phyloP scores from a whole-genome alignment of 1,139 yeast genomes.

The Hyphopichia khmerensis region DNA sequence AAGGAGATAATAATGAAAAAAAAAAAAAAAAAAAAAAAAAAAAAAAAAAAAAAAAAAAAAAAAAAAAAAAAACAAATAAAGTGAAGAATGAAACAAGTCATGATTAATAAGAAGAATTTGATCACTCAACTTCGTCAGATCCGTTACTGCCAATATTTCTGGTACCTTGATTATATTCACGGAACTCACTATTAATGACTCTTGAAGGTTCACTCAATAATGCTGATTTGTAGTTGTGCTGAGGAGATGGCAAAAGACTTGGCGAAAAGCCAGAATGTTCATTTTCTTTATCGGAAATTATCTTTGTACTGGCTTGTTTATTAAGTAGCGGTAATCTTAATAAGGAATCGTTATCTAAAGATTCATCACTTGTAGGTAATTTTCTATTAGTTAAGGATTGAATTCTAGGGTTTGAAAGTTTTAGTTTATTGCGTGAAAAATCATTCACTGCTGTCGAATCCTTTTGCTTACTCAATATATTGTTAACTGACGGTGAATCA shows the following conservation, averaged over 20 bases:
- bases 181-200: slow-evolving; percentile 13
- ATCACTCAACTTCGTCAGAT: slow-evolving; percentile 25
- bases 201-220: slow-evolving; percentile 14
- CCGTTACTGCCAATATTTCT: slow-evolving; percentile 25
- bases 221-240: slow-evolving; percentile 5
- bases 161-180: slow-evolving; percentile 11
- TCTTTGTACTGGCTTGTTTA: slow-evolving; percentile 32
- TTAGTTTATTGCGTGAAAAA: background rate
- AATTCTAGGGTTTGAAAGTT: slow-evolving; percentile 5
- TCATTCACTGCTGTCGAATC: slow-evolving; percentile 1
- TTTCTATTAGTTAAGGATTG: slow-evolving; percentile 18
- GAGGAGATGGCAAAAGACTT: slow-evolving; percentile 3
- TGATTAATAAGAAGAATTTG: background rate
- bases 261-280: background rate
- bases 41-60: background rate
- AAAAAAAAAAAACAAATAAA: background rate
- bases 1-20: background rate
- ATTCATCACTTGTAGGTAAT: slow-evolving; percentile 14
- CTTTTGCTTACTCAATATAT: background rate
- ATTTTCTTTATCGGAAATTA: slow-evolving; percentile 7
- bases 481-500: slow-evolving; percentile 29
- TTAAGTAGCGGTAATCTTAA: slow-evolving; percentile 31
- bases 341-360: slow-evolving; percentile 8
- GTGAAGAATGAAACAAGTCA: background rate
- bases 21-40: background rate